These are phyloP conservation scores for Ballota nigra DNA, from an alignment of 257 asterid genomes.

Conservation along the genomic window DNA sequence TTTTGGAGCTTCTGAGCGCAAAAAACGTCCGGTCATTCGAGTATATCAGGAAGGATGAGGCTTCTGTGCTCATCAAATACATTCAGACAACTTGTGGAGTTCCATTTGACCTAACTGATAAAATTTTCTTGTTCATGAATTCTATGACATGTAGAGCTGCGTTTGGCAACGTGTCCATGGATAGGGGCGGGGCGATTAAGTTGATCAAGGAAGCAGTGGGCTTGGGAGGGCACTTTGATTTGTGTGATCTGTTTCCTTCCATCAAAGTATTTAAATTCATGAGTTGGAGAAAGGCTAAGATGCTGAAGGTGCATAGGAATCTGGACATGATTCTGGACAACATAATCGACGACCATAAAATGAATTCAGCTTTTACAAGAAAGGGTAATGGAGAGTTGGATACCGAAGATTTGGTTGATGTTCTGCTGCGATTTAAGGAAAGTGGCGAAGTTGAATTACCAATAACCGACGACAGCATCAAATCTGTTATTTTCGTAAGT, in stretches of 20 bases:
- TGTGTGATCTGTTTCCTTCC: slow-evolving; percentile 40
- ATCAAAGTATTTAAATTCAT: slow-evolving; percentile 13
- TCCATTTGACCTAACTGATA: slow-evolving; percentile 21
- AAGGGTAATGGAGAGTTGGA: slow-evolving; percentile 34
- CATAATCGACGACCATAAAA: slow-evolving; percentile 28
- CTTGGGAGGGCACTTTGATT: slow-evolving; percentile 23
- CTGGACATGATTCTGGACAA: slow-evolving; percentile 35
- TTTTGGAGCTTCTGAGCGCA: slow-evolving; percentile 25
- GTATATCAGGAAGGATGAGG: slow-evolving; percentile 33
- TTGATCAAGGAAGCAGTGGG: not conserved
- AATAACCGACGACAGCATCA: slow-evolving; percentile 33
- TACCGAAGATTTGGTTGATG: slow-evolving; percentile 39
- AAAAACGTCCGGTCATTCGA: slow-evolving; percentile 35
- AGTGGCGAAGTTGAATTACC: slow-evolving; percentile 25
- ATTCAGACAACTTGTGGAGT: slow-evolving; percentile 6
- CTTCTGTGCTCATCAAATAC: slow-evolving; percentile 6
- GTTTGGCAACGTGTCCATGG: slow-evolving; percentile 23
- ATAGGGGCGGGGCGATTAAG: slow-evolving; percentile 9
- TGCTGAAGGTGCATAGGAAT: slow-evolving; percentile 24
- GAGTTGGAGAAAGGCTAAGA: slow-evolving; percentile 24
- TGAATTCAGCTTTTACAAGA: slow-evolving; percentile 4
- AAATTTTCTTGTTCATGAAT: slow-evolving; percentile 7
- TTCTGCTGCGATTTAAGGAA: slow-evolving; percentile 33
- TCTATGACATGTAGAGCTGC: slow-evolving; percentile 31
- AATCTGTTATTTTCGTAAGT: slow-evolving; percentile 36